Percentiles rank a stretch among this genome's conserved stretches.
phyloP scores from a whole-genome alignment of 768 basidiomycete genomes.

The Royoungia palumana region DNA sequence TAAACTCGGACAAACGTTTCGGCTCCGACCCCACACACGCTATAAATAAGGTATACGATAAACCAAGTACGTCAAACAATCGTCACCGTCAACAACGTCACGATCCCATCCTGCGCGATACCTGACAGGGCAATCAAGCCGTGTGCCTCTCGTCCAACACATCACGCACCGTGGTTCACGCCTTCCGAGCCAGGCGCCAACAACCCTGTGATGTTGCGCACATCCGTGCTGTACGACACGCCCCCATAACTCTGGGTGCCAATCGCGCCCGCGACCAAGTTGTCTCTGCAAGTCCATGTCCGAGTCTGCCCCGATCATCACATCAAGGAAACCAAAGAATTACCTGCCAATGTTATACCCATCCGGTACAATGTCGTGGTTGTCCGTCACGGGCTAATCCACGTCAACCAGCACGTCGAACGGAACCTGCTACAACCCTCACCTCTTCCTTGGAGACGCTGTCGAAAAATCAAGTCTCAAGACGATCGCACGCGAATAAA shows the following conservation, averaged over 20 bases:
- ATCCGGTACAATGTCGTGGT: slow-evolving; percentile 43
- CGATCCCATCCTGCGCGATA: slow-evolving; percentile 58
- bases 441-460: slow-evolving; percentile 51
- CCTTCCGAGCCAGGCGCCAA: slow-evolving; percentile 49
- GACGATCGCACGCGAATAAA: background rate
- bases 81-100: slow-evolving; percentile 52
- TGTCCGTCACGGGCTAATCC: slow-evolving; percentile 26
- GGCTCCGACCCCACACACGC: too few relatives aligned
- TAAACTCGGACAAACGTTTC: too few relatives aligned
- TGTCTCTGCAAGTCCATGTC: slow-evolving; percentile 27
- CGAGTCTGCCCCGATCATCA: background rate
- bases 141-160: background rate
- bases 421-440: background rate
- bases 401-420: background rate
- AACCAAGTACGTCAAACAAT: slow-evolving; percentile 27
- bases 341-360: slow-evolving; percentile 51
- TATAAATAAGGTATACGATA: background rate
- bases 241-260: slow-evolving; percentile 41
- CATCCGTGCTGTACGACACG: slow-evolving; percentile 45
- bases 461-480: background rate
- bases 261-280: slow-evolving; percentile 36
- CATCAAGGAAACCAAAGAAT: too few relatives aligned
- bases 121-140: slow-evolving; percentile 21
- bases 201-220: slow-evolving; percentile 49
- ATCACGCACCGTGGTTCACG: slow-evolving; percentile 47